Conservation (phyloP, 1,284 basidiomycete species). For the Cutaneotrichosporon mucoides region DNA sequence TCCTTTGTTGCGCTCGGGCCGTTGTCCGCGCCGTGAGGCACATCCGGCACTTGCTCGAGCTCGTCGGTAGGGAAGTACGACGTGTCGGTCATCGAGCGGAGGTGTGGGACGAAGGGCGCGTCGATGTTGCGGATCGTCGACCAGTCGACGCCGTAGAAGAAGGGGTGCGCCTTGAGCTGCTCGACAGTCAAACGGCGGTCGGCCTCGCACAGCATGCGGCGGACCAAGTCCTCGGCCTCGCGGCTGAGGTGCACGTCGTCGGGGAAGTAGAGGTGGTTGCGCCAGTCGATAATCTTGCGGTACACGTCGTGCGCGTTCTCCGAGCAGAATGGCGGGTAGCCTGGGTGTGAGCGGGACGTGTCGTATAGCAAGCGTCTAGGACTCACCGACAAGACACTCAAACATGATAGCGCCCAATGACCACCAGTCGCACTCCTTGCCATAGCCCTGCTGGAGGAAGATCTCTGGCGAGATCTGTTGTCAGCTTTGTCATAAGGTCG, state of each 20-base stretch:
- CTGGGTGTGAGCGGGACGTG: slow-evolving; percentile 14
- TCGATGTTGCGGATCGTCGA: slow-evolving; percentile 82
- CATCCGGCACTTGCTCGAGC: slow-evolving; percentile 72
- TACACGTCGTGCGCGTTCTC: slow-evolving; percentile 98
- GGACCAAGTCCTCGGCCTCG: slow-evolving; percentile 87
- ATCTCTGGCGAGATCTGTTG: slow-evolving; percentile 86
- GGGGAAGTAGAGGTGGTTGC: slow-evolving; percentile 83
- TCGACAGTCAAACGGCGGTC: slow-evolving; percentile 73
- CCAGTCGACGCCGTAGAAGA: slow-evolving; percentile 98
- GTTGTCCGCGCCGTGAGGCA: slow-evolving; percentile 56
- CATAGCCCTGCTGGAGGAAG: slow-evolving; percentile 95
- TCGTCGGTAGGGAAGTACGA: slow-evolving; percentile 98
- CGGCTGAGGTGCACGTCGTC: slow-evolving; percentile 91
- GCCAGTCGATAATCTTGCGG: slow-evolving; percentile 97
- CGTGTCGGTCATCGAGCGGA: slow-evolving; percentile 81
- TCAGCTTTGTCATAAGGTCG: too few species aligned
- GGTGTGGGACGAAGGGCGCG: slow-evolving; percentile 89
- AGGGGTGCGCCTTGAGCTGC: slow-evolving; percentile 89
- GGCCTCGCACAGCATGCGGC: slow-evolving; percentile 71
- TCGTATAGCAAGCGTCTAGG: too few species aligned
- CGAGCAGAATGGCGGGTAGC: slow-evolving; percentile 96
- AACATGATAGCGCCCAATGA: slow-evolving; percentile 97
- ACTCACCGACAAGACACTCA: slow-evolving; percentile 75
- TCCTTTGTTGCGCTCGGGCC: slow-evolving; percentile 73
- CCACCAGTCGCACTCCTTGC: slow-evolving; percentile 99